Evolutionary conservation across 2,329 filamentous ascomycete genomes (phyloP).

Genomic region (Blastomyces percursus): DNA sequence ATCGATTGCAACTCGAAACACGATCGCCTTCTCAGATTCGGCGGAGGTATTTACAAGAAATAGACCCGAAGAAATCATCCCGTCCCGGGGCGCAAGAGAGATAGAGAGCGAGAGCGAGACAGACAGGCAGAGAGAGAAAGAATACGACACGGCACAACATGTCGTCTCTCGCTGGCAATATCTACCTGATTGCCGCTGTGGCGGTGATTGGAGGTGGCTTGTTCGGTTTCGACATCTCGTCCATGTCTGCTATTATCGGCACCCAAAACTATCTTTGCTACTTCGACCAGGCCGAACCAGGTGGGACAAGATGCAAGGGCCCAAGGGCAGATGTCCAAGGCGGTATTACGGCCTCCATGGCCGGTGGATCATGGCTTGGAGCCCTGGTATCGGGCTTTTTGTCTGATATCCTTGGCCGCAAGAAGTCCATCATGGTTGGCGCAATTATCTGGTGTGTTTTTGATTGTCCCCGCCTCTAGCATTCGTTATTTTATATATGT

Average conservation of each 20-base stretch:
- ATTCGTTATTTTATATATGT: too few species aligned
- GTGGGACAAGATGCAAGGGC: slow-evolving; percentile 34
- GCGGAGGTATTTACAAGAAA: not conserved
- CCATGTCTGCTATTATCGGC: slow-evolving; percentile 59
- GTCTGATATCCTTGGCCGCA: slow-evolving; percentile 46
- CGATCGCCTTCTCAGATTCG: not conserved
- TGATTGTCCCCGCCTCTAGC: slow-evolving; percentile 2
- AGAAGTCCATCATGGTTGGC: slow-evolving; percentile 43
- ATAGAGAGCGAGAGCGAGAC: not conserved
- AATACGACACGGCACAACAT: not conserved
- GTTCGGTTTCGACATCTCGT: slow-evolving; percentile 70
- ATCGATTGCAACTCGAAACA: not conserved
- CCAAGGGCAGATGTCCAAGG: slow-evolving; percentile 48
- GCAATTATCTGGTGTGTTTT: slow-evolving; percentile 38
- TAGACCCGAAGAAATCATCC: not conserved
- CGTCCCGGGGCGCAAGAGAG: not conserved
- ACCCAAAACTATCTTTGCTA: slow-evolving; percentile 60
- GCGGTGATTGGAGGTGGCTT: slow-evolving; percentile 55
- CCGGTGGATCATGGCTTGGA: slow-evolving; percentile 58
- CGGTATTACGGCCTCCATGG: slow-evolving; percentile 59
- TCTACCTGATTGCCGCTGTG: slow-evolving; percentile 49
- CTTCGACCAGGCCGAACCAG: slow-evolving; percentile 47
- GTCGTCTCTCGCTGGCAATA: slow-evolving; percentile 34
- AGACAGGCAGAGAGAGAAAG: not conserved
- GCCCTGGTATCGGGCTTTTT: slow-evolving; percentile 45